phyloP scores from a whole-genome alignment of 2,329 filamentous ascomycete species.

The Penicillium sp. region DNA sequence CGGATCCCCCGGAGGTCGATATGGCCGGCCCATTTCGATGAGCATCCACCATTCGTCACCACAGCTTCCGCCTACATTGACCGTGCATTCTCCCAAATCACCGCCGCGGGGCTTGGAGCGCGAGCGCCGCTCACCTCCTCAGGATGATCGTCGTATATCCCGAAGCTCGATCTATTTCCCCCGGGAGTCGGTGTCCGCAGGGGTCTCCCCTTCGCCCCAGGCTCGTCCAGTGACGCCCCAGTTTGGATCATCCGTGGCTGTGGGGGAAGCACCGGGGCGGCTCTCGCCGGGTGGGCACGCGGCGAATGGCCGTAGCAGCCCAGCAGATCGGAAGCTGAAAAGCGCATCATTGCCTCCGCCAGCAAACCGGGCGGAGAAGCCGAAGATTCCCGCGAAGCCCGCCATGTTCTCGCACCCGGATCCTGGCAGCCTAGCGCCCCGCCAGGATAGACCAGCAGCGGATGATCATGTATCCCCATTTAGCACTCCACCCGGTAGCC shows the following conservation, averaged over 20 bases:
- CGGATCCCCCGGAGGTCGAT: conserved; percentile 63
- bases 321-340: conserved; percentile 42
- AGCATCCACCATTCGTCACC: conserved; percentile 47
- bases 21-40: conserved; percentile 58
- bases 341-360: conserved; percentile 67
- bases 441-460: conserved; percentile 33
- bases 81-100: conserved; percentile 52
- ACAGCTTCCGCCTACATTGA: conserved; percentile 50
- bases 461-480: conserved; percentile 74
- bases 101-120: conserved; percentile 43
- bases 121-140: conserved; percentile 53
- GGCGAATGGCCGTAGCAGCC: conserved; percentile 26
- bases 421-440: conserved; percentile 36
- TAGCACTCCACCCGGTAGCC: conserved; percentile 80
- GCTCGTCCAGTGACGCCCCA: conserved; percentile 43
- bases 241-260: conserved; percentile 32
- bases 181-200: conserved; percentile 35
- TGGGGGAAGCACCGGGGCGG: conserved; percentile 25
- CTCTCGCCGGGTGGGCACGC: conserved; percentile 30
- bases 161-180: conserved; percentile 36
- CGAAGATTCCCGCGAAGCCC: conserved; percentile 64
- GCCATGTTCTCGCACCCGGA: conserved; percentile 43
- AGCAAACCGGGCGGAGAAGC: conserved; percentile 81
- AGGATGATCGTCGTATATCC: conserved; percentile 65
- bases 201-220: conserved; percentile 25